Percentiles rank a stretch among this genome's conserved stretches.
phyloP scores from a whole-genome alignment of 352 stramenopile species.

The Phytophthora aleatoria region DNA sequence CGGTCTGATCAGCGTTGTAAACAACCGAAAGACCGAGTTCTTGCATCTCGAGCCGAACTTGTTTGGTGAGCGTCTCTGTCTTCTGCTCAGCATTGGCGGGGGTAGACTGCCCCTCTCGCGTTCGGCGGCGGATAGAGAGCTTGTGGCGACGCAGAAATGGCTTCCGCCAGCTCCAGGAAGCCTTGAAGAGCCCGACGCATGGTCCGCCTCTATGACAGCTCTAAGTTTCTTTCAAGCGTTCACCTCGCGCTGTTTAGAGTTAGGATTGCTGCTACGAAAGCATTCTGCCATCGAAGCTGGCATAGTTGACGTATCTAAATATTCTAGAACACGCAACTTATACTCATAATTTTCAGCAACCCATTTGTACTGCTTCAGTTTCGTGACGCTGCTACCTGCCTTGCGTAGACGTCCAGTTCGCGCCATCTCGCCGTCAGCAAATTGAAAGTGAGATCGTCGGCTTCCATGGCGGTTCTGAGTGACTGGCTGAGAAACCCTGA shows the following conservation, averaged over 20 bases:
- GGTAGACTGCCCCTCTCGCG: slow-evolving; percentile 9
- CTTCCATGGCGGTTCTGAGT: too few species aligned
- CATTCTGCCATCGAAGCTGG: background rate
- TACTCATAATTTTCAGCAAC: too few species aligned
- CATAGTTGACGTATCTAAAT: slow-evolving; percentile 10
- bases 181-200: background rate
- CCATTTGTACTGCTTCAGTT: too few species aligned
- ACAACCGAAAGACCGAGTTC: background rate
- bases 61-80: background rate
- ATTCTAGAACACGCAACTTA: slow-evolving; percentile 10
- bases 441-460: too few species aligned
- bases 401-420: background rate
- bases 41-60: slow-evolving; percentile 5
- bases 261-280: slow-evolving; percentile 2
- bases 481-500: too few species aligned
- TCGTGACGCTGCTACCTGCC: too few species aligned
- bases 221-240: slow-evolving; percentile 8
- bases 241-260: slow-evolving; percentile 7
- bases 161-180: slow-evolving; percentile 22
- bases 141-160: slow-evolving; percentile 13
- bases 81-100: background rate
- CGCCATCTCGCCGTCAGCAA: background rate
- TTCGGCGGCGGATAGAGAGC: slow-evolving; percentile 12
- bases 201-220: slow-evolving; percentile 3
- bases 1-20: too few species aligned